Percentiles rank a stretch among this genome's conserved stretches.
phyloP scores from a whole-genome alignment of 1,284 basidiomycete species.

The Ustilago loliicola region DNA sequence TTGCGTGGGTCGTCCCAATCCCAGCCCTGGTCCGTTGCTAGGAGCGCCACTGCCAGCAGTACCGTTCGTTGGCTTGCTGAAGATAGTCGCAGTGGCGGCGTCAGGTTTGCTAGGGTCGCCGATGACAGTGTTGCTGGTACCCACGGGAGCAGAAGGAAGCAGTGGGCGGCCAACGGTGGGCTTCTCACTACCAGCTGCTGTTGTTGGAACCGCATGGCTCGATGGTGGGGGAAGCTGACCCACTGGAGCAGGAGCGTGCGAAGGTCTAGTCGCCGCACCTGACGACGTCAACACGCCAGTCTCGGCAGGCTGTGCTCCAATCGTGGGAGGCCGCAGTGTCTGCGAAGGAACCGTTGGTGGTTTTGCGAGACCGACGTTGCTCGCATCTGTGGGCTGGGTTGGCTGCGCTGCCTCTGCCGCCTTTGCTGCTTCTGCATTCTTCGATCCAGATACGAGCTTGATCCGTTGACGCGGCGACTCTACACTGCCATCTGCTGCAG shows the following conservation, averaged over 20 bases:
- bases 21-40: conserved; percentile 15
- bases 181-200: conserved; percentile 1
- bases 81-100: background rate
- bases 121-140: background rate
- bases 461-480: conserved; percentile 39
- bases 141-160: conserved; percentile 22
- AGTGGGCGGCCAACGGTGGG: conserved; percentile 34
- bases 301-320: conserved; percentile 34
- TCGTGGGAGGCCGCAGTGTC: conserved; percentile 22
- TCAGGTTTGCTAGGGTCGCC: conserved; percentile 21
- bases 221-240: conserved; percentile 36
- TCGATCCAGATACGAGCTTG: conserved; percentile 28
- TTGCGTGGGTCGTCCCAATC: conserved; percentile 35
- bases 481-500: conserved; percentile 9
- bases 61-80: conserved; percentile 15
- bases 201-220: conserved; percentile 28
- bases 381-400: background rate
- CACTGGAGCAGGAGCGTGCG: conserved; percentile 16
- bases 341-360: conserved; percentile 36
- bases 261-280: conserved; percentile 9
- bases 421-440: conserved; percentile 13
- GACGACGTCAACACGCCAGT: conserved; percentile 34
- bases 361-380: conserved; percentile 10
- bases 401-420: background rate
- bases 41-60: background rate